Base-by-base conservation (phyloP, 176 grass and related monocot species). In the Thalia dealbata region DNA sequence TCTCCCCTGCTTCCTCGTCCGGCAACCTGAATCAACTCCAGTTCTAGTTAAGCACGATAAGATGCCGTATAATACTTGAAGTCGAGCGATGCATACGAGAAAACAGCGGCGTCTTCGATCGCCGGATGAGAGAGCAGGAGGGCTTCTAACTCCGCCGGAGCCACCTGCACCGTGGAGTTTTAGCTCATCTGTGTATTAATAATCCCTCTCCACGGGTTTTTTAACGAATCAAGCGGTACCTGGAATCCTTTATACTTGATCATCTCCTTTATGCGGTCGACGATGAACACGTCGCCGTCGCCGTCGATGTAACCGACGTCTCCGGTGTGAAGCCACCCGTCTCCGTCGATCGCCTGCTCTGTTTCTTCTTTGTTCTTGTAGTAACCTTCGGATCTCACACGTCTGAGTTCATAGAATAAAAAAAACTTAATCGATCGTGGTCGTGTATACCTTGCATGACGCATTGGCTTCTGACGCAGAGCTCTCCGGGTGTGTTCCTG, bases 241-340 rank as follows among this genome's bases (percentile, higher is more conserved):
- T 96, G 92, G 65, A 96, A 92, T 0, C 89, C 89, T 85, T 96
- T 96, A 86, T 92, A 92, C 80, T 96, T 96, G 77, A 96, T 96
- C 8, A 96, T 82, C 64, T 96, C 92, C 82, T 96, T 96, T 73
- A 96, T 89, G 28, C 86, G 44, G 67, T 96, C 86, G 14, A 92
- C 76, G 59, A 91, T 92, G 78, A 96, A 96, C 13, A 96, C 78
- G 59, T 96, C 89, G 6, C 89, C 92, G 30, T 96, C 92, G 35
- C 83, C 86, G 44, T 96, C 92, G 77, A 96, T 96, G 82, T 96
- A 96, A 0, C 92, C 92, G 3, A 96, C 69, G 56, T 96, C 92
- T 3, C 92, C 91, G 8, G 92, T 96, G 76, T 89, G 92, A 14
- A 96, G 88, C 88, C 92, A 96, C 0, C 92, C 92, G 0, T 78